Percentiles rank a stretch among this genome's conserved stretches.
Evolutionary conservation across 2,329 filamentous ascomycete species (phyloP).

Genomic region (Alternaria longipes): DNA sequence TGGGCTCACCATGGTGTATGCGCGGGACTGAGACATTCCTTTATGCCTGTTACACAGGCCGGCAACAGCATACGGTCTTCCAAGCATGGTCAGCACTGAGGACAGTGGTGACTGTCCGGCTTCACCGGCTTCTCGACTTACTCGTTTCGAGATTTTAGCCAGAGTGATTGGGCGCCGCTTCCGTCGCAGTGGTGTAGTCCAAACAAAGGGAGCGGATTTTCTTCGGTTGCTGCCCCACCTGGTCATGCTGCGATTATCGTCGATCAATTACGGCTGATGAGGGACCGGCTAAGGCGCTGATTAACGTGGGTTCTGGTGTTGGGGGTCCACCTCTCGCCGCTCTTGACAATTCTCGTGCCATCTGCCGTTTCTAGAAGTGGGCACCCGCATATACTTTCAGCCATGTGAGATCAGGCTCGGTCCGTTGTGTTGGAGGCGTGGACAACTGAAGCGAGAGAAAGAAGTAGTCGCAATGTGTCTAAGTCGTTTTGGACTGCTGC

Average conservation of each 20-base stretch:
- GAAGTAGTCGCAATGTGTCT: not conserved
- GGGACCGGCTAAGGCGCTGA: slow-evolving; percentile 8
- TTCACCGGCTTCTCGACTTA: not conserved
- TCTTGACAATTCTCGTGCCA: slow-evolving; percentile 1
- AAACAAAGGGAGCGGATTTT: not conserved
- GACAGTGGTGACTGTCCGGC: not conserved
- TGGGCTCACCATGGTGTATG: not conserved
- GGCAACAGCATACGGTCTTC: not conserved
- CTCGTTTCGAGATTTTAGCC: not conserved
- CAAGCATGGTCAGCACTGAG: not conserved
- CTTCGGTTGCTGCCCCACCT: slow-evolving; percentile 1
- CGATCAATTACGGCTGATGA: slow-evolving; percentile 10
- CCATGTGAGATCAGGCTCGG: slow-evolving; percentile 5
- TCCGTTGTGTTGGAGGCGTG: slow-evolving; percentile 3
- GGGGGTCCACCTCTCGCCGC: slow-evolving; percentile 6
- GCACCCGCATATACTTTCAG: slow-evolving; percentile 1
- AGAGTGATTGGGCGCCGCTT: not conserved
- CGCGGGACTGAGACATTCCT: not conserved
- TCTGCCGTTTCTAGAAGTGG: not conserved
- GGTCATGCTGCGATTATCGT: slow-evolving; percentile 1
- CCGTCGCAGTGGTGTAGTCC: not conserved
- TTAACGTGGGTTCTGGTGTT: slow-evolving; percentile 10
- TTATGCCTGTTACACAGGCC: not conserved
- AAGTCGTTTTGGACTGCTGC: not conserved
- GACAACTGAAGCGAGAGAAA: not conserved